phyloP scores from a whole-genome alignment of 352 stramenopile genomes.

The Globisporangium takayamanum region DNA sequence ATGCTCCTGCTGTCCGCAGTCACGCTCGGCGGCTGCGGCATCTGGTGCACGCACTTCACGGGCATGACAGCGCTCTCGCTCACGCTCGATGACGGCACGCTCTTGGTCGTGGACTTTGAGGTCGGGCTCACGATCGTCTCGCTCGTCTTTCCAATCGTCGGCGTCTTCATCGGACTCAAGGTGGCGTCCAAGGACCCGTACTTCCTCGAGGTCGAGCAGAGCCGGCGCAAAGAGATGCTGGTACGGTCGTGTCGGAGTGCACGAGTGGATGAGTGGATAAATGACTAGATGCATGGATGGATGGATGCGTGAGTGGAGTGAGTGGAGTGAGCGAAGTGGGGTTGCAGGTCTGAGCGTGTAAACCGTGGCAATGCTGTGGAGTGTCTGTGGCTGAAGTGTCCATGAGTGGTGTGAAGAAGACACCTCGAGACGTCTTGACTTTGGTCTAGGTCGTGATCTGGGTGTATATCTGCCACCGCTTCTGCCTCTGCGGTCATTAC shows the following conservation, averaged over 20 bases:
- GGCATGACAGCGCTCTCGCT: slow-evolving; percentile 50
- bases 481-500: too few species aligned
- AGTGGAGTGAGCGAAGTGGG: too few species aligned
- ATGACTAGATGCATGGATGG: background rate
- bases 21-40: slow-evolving; percentile 45
- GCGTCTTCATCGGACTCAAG: slow-evolving; percentile 45
- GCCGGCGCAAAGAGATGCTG: slow-evolving; percentile 26
- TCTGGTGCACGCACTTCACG: slow-evolving; percentile 68
- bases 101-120: slow-evolving; percentile 46
- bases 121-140: slow-evolving; percentile 44
- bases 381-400: too few species aligned
- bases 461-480: too few species aligned
- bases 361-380: too few species aligned
- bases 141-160: slow-evolving; percentile 44
- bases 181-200: slow-evolving; percentile 53
- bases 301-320: background rate
- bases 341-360: too few species aligned
- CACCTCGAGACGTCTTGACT: too few species aligned
- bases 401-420: too few species aligned
- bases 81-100: slow-evolving; percentile 22
- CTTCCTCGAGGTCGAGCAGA: slow-evolving; percentile 48
- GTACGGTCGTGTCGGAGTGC: background rate
- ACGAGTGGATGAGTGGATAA: background rate
- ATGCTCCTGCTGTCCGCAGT: slow-evolving; percentile 34
- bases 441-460: too few species aligned